phyloP scores from a whole-genome alignment of 371 early-diverging fungal species.

The Syncephalastrum contaminatum region DNA sequence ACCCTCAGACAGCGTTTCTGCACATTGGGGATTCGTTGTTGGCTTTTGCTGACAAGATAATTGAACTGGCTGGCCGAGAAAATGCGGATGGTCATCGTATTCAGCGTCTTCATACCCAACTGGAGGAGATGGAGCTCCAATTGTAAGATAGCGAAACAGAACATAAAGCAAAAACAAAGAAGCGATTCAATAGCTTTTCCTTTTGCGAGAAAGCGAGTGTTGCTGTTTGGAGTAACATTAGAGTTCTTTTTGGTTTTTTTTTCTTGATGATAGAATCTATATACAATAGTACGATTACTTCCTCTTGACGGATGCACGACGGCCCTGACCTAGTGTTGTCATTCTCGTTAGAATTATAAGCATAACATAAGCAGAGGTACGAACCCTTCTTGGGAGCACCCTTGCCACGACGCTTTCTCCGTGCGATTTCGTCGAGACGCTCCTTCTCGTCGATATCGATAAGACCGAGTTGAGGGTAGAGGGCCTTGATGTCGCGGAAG shows the following conservation, averaged over 20 bases:
- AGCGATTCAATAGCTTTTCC: too few species aligned
- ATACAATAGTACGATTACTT: conserved; percentile 31
- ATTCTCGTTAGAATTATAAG: background rate
- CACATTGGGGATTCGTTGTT: conserved; percentile 41
- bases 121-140: too few species aligned
- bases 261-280: background rate
- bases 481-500: conserved; percentile 59
- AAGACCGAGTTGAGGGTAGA: conserved; percentile 60
- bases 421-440: conserved; percentile 68
- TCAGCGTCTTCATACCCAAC: conserved; percentile 9
- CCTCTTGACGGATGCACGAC: conserved; percentile 63
- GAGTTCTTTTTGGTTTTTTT: background rate
- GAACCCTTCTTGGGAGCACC: conserved; percentile 83
- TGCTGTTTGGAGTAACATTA: background rate
- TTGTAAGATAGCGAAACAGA: conserved; percentile 6
- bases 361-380: background rate
- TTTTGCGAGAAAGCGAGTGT: too few species aligned
- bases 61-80: conserved; percentile 41
- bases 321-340: conserved; percentile 52
- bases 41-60: conserved; percentile 32
- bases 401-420: conserved; percentile 76
- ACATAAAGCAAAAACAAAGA: conserved; percentile 9
- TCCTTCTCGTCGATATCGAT: conserved; percentile 65
- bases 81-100: conserved; percentile 24
- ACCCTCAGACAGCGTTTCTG: conserved; percentile 24